Evolutionary conservation across 1,284 basidiomycete genomes (phyloP), one percentile per base, ranked within the genome.

Genomic region (Puccinia polysora): DNA sequence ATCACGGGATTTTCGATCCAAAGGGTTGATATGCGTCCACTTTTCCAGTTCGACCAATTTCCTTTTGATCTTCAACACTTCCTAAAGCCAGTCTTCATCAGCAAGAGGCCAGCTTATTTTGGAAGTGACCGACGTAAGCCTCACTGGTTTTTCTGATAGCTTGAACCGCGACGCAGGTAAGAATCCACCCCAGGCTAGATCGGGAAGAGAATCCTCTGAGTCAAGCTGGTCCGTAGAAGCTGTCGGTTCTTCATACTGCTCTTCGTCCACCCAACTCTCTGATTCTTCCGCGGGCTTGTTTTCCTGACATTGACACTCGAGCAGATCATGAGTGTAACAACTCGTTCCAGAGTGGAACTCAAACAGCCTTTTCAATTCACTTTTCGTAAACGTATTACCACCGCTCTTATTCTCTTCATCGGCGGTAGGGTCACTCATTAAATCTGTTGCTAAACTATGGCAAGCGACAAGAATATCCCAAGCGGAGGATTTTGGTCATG

Each of bases 291-390:
- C 47, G 5, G 78, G 76, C 34, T 74, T 75, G n/a, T 77, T 76
- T 34, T 75, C 75, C 58, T 63, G 45, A 32, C 79, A 80, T 25
- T 67, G 67, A 55, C 79, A 81, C 4, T 75, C 75, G 8, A 78
- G 78, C 77, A 80, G 77, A 79, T 84, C 91, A 76, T 96, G 96
- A 1, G 95, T 97, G 73, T 94, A 89, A 81, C 92, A 97, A 2
- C 84, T 81, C 0, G 93, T 95, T 65, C 87, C 82, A 0, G 84
- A 82, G 79, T 95, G 87, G 45, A 97, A 82, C 7, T 87, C 88
- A 81, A 98, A 99, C 75, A 99, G 90, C 78, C 94, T 91, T 58
- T 87, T 64, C 28, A 80, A 67, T 60, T 80, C 76, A 20, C 76
- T 75, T 47, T 74, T 74, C 8, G 79, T 75, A 56, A 79, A 79